Base-by-base conservation (phyloP, 495 filamentous ascomycete genomes). In the Hypoxylon rickii region DNA sequence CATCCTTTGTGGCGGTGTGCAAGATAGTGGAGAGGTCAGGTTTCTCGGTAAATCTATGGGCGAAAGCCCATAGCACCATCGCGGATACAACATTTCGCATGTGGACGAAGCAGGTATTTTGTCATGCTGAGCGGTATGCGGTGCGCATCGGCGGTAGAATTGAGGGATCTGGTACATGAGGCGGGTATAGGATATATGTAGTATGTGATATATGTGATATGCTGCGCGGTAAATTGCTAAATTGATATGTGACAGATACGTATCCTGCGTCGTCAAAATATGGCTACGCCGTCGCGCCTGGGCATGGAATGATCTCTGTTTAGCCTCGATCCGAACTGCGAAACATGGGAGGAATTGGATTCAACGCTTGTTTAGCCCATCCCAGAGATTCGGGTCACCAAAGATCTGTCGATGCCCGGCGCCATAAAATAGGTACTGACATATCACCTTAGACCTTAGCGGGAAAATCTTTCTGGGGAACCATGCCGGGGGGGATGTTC, bases 381-480 rank as follows among this genome's bases (percentile, higher is more conserved):
- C 54, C 66, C 66, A 65, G 58, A 62, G 56, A 34, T 44, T 66
- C 60, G 66, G 66, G 66, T 69, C 66, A 42, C 56, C 44, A 60
- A 57, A 66, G 66, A 69, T 69, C 66, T 61, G 60, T 61, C 63
- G 37, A 60, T 64, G 59, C 24, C 58, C 51, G 48, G 51, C 45
- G 51, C 47, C 52, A 55, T 55, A 55, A 43, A 63, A 53, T 58
- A 55, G 47, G 55, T 64, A 58, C 62, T 65, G 62, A 63, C 62
- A 68, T 64, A 65, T 65, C 61, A 61, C 58, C 52, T 68, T 68
- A 65, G 65, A 38, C n/a, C 34, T 18, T 38, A 17, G 15, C 4
- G 58, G 65, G 65, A 55, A 63, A 66, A 68, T 68, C 65, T 57
- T 68, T 68, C 65, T 58, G 65, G 65, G 65, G 65, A 65, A 68